Base-by-base conservation (phyloP, 345 rosid genomes). In the Leavenworthia alabamica region DNA sequence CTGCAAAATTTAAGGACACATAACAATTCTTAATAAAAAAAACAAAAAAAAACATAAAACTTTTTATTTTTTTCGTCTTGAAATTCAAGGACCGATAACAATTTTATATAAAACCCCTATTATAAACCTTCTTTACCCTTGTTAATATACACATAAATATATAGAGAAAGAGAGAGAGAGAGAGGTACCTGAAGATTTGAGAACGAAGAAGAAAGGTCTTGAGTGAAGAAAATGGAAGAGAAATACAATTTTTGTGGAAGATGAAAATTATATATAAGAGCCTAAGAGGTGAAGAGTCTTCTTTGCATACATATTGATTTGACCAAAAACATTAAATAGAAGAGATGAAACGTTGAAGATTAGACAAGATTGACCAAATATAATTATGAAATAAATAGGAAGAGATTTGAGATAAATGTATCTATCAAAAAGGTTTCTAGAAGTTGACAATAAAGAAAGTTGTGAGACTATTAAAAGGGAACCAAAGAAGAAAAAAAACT, bases 181-280 rank as follows among this genome's bases (percentile, higher is more conserved):
- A 43, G 62, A 56, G n/a, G 8, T 67, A 67, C 72, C 66, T 1
- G 2, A 4, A 69, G 5, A 43, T 0, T 0, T 60, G 40, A 52
- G 45, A 68, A 59, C 12, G 60, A 2, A 4, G 72, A 59, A 50
- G 66, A 68, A 50, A 59, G 44, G 48, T 60, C 31, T 43, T 20
- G 48, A 43, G 54, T 13, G 10, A 49, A 19, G 57, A 24, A 39
- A 26, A 39, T 17, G 65, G 66, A 66, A 55, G 60, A 22, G 36
- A 56, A 57, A 48, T 57, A 58, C 50, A 58, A 4, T 10, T 47
- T 48, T 40, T 20, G 39, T 15, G 10, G 32, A 31, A 0, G 16
- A 56, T n/a, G 55, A 26, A 36, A 35, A 39, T 26, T 26, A 11
- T 67, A 49, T 67, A 49, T 67, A 49, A 53, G 1, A 0, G 15